Conservation (phyloP, 805 yeast genomes). For the Ogataea glucozyma region DNA sequence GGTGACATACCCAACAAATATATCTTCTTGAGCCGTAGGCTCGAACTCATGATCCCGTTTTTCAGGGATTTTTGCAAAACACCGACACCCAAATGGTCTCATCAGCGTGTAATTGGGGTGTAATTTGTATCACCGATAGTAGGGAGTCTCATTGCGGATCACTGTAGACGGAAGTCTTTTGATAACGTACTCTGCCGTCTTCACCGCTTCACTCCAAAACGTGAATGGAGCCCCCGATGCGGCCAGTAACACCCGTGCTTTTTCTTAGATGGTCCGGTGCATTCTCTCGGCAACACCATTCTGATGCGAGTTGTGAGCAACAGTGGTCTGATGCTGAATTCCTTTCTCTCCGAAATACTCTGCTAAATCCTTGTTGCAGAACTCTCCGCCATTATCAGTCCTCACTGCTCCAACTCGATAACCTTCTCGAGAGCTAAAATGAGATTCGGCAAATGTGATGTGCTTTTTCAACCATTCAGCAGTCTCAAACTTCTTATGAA, state of each 20-base stretch:
- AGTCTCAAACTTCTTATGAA: not conserved
- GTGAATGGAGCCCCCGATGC: not conserved
- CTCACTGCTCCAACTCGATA: not conserved
- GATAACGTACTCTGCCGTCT: not conserved
- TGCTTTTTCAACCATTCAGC: not conserved
- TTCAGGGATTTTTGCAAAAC: not conserved
- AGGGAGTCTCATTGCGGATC: not conserved
- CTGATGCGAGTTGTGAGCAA: conserved; percentile 11
- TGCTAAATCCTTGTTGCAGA: not conserved
- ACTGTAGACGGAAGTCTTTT: not conserved
- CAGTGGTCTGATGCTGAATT: conserved; percentile 10
- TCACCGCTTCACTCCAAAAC: not conserved
- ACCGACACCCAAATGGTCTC: not conserved
- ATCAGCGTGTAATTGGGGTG: not conserved
- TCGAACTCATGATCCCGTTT: not conserved
- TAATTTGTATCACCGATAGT: not conserved
- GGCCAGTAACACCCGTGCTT: not conserved
- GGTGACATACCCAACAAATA: not conserved
- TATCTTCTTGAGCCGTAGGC: not conserved
- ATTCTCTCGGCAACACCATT: conserved; percentile 16
- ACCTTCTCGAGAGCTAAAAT: not conserved
- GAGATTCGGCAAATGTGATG: not conserved
- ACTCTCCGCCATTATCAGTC: not conserved
- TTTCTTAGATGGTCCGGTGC: conserved; percentile 6
- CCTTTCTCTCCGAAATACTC: not conserved